Percentiles rank a stretch among this genome's conserved stretches.
These are phyloP conservation scores for Sporodiniella umbellata DNA, from an alignment of 371 early-diverging fungal species.

Conservation along the genomic window DNA sequence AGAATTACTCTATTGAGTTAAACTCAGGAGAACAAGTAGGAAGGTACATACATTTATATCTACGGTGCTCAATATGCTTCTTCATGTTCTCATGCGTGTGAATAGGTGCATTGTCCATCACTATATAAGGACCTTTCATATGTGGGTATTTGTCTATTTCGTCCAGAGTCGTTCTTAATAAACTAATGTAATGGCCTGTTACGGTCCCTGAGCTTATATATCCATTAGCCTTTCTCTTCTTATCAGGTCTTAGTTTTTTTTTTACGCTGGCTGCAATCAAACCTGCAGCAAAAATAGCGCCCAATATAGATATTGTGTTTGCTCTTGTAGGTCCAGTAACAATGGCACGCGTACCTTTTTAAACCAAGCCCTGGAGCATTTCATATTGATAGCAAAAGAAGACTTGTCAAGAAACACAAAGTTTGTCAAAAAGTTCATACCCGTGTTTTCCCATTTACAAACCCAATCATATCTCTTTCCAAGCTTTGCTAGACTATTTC, in stretches of 20 bases:
- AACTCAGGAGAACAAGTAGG: too few relatives aligned
- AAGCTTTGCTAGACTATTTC: constrained; percentile 6
- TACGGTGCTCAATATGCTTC: too few relatives aligned
- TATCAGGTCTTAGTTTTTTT: constrained; percentile 7
- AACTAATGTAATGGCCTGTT: constrained; percentile 10
- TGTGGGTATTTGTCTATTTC: not conserved
- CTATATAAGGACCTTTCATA: too few relatives aligned
- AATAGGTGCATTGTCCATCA: too few relatives aligned
- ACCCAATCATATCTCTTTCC: constrained; percentile 2
- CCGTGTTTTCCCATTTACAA: constrained; percentile 11
- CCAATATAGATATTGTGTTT: constrained; percentile 8
- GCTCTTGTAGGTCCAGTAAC: constrained; percentile 7
- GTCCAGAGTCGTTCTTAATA: constrained; percentile 5
- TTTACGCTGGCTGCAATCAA: constrained; percentile 10
- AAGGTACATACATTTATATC: too few relatives aligned
- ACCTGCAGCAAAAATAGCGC: constrained; percentile 14
- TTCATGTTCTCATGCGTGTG: too few relatives aligned
- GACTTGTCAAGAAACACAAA: constrained; percentile 7
- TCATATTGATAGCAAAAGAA: constrained; percentile 6
- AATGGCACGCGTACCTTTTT: constrained; percentile 8
- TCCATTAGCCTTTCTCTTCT: constrained; percentile 13
- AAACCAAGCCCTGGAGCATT: constrained; percentile 4
- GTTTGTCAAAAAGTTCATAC: constrained; percentile 7
- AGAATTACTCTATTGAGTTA: too few relatives aligned
- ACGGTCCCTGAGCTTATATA: constrained; percentile 10